Evolutionary conservation across 352 stramenopile genomes (phyloP), one percentile per base, ranked within the genome.

Genomic region (Salisapilia sapeloensis): DNA sequence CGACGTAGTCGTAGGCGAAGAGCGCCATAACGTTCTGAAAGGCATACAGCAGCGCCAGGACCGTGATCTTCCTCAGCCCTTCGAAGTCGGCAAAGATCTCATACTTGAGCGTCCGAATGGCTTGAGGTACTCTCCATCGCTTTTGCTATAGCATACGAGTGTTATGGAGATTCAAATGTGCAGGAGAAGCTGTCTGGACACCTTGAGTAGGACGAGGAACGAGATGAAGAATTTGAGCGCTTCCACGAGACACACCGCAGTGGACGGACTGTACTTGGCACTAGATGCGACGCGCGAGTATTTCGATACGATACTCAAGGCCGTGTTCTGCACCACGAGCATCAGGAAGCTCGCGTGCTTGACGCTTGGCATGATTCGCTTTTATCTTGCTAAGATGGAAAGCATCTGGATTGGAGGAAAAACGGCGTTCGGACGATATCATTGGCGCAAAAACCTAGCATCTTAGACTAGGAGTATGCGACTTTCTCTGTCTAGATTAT

Each of bases 21-120:
- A 91, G 61, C 40, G 75, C 70, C 46, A 83, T 72, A 44, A 86
- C 84, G 50, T 91, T 91, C 37, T 91, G 75, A 40, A 86, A 44
- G 4, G 75, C 75, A 38, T 91, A 91, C 10, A 91, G 59, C 32
- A 87, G 78, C 33, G 75, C 75, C 23, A 91, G 60, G 32, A 84
- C 52, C 25, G 72, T 50, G 67, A 87, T 91, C 53, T 91, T 91
- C 36, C 72, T 76, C 35, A 91, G 60, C 3, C 75, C 75, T 26
- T 53, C 44, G 38, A 46, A 56, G 46, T 91, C 75, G 13, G 65
- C 69, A 42, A 87, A 85, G 6, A 91, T 71, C 18, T 91, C 75
- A 23, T 66, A 51, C 36, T 63, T 63, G 24, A 91, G 43, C 42
- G 64, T 67, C 12, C 51, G 60, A 13, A 82, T 21, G 2, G 67